These are phyloP conservation scores for Dryas drummondii DNA, from an alignment of 306 rosid genomes.

Conservation along the genomic window DNA sequence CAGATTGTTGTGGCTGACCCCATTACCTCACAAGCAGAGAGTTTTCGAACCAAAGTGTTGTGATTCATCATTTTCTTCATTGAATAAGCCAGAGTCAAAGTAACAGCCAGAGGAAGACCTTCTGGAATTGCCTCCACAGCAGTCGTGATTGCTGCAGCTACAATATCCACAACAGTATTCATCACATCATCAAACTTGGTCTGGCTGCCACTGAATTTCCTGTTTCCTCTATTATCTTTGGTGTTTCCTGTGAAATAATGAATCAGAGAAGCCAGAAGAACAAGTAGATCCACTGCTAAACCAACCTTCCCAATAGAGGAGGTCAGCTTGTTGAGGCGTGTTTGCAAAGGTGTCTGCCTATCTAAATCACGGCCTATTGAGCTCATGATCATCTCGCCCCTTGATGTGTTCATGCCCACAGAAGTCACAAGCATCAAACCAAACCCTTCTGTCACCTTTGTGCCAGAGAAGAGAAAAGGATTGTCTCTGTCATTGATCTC, in stretches of 20 bases:
- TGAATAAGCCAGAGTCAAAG: no score
- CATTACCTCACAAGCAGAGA: no score
- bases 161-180: no score
- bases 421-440: conserved; percentile 13
- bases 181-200: no score
- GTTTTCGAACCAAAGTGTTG: no score
- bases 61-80: no score
- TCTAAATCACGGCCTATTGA: neutral
- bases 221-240: no score
- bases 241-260: conserved; percentile 30
- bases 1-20: no score
- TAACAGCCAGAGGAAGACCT: no score
- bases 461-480: conserved; percentile 11
- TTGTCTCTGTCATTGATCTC: neutral
- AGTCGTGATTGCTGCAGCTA: no score
- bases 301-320: conserved; percentile 13
- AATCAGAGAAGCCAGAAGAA: conserved; percentile 3
- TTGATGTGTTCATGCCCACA: conserved; percentile 17
- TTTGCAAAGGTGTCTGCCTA: conserved; percentile 12
- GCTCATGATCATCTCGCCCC: conserved; percentile 17
- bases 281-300: neutral
- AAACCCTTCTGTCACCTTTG: conserved; percentile 14
- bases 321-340: conserved; percentile 15
- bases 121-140: no score
- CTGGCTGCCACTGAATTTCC: no score